Evolutionary conservation across 2,329 filamentous ascomycete species (phyloP).

Genomic region (Hymenoscyphus repandus): DNA sequence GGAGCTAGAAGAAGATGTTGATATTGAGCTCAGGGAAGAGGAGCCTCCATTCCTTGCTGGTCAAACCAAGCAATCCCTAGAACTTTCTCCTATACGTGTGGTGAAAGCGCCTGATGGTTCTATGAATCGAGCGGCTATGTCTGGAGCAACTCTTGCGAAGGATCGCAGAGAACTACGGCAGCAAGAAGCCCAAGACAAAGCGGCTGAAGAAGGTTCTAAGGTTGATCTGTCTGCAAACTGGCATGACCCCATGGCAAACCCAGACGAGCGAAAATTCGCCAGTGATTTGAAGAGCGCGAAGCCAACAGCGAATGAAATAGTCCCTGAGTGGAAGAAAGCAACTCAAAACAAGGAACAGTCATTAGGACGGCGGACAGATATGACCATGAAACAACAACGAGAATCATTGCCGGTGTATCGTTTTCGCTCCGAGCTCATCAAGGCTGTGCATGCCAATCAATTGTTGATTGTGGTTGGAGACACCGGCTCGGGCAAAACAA

Average conservation of each 20-base stretch:
- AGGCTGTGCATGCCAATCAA: slow-evolving; percentile 83
- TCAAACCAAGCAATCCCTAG: slow-evolving; percentile 93
- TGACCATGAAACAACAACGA: slow-evolving; percentile 93
- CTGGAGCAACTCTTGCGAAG: slow-evolving; percentile 80
- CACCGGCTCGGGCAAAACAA: slow-evolving; percentile 96
- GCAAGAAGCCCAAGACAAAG: slow-evolving; percentile 76
- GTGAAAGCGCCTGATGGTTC: slow-evolving; percentile 98
- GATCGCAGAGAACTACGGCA: slow-evolving; percentile 85
- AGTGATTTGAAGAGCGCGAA: slow-evolving; percentile 72
- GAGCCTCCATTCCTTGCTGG: slow-evolving; percentile 94
- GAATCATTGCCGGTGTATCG: slow-evolving; percentile 84
- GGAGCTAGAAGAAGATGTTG: slow-evolving; percentile 91
- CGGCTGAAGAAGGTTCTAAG: slow-evolving; percentile 66
- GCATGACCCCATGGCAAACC: slow-evolving; percentile 92
- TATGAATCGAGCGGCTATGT: slow-evolving; percentile 93
- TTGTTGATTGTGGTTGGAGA: slow-evolving; percentile 95
- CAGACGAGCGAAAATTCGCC: slow-evolving; percentile 82
- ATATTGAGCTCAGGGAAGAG: slow-evolving; percentile 94
- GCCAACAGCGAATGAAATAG: slow-evolving; percentile 53
- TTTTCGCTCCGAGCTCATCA: slow-evolving; percentile 81
- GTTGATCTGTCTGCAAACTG: slow-evolving; percentile 86
- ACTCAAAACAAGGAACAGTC: slow-evolving; percentile 75
- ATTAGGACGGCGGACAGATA: slow-evolving; percentile 77
- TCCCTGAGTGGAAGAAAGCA: slow-evolving; percentile 90
- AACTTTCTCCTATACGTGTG: slow-evolving; percentile 90